phyloP scores from a whole-genome alignment of 306 rosid species.

The Nissolia schottii region DNA sequence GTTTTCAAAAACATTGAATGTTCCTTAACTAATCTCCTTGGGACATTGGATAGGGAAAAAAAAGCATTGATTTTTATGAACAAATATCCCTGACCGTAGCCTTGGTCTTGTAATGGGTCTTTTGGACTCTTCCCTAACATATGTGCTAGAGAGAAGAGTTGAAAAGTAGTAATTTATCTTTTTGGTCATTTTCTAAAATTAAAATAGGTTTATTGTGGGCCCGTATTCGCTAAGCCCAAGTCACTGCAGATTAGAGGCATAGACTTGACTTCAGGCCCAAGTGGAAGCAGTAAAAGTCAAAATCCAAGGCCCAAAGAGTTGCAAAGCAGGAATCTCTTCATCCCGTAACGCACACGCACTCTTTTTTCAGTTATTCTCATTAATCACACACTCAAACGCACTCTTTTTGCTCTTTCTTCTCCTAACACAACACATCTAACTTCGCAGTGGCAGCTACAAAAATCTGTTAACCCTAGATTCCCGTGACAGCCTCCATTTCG shows the following conservation, averaged over 20 bases:
- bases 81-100: not conserved
- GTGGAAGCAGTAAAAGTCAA: not conserved
- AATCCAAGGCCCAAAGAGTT: not conserved
- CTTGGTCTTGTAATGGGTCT: not conserved
- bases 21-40: too few species aligned
- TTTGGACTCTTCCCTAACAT: too few species aligned
- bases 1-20: too few species aligned
- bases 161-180: too few species aligned
- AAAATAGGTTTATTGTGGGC: not conserved
- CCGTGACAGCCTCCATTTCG: not conserved
- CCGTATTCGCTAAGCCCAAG: not conserved
- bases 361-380: not conserved
- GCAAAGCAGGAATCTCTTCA: not conserved
- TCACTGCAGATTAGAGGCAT: not conserved
- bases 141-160: too few species aligned
- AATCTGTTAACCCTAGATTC: conserved; percentile 21
- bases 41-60: too few species aligned
- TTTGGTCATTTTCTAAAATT: too few species aligned
- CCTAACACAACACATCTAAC: not conserved
- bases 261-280: not conserved
- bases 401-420: not conserved
- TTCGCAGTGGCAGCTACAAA: not conserved
- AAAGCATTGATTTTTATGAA: not conserved
- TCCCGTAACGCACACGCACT: not conserved
- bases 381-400: not conserved